Base-by-base conservation (phyloP, 2,329 filamentous ascomycete species). In the Periconia sp. region DNA sequence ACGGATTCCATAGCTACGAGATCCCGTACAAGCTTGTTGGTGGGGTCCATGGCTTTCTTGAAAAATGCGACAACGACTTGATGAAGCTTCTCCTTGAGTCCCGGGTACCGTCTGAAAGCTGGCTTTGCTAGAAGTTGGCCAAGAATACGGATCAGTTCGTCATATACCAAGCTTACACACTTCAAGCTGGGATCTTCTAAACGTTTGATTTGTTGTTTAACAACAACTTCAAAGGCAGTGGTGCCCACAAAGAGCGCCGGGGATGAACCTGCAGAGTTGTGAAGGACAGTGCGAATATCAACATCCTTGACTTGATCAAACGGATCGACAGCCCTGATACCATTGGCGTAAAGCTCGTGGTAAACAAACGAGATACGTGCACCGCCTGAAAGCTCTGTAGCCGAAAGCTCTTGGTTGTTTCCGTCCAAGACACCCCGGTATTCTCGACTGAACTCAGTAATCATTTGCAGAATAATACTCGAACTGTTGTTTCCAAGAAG, bases 291-390 rank as follows among this genome's bases (percentile, higher is more conserved):
- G 64, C 95, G 89, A 66, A 99, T 99, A 70, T 99, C 94, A 56
- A 93, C 87, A 74, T 99, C 94, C 80, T 97, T 99, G 75, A 97
- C 92, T 60, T 92, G 84, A 67, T 99, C 94, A 73, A 99, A 99
- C 35, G 94, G 94, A 75, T 99, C 95, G 42, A 99, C 88, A 1
- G 94, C 92, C 82, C 97, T 97, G 73, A 99, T 85, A 78, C 94
- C 94, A 73, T 97, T 97, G 53, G 92, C 88, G 78, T 99, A 99
- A 15, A 99, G 83, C 76, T 99, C 94, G 77, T 99, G 94, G 84
- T 97, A 99, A 44, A 99, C 94, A 71, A 99, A 99, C 73, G 92
- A 96, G 74, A 99, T 99, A 85, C 94, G 89, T 50, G 94, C 94
- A 79, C 94, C 94, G 59, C 94, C 94, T 6, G 94, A 97, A 57